These are phyloP conservation scores for Candida maris DNA, from an alignment of 805 yeast species.

Conservation along the genomic window DNA sequence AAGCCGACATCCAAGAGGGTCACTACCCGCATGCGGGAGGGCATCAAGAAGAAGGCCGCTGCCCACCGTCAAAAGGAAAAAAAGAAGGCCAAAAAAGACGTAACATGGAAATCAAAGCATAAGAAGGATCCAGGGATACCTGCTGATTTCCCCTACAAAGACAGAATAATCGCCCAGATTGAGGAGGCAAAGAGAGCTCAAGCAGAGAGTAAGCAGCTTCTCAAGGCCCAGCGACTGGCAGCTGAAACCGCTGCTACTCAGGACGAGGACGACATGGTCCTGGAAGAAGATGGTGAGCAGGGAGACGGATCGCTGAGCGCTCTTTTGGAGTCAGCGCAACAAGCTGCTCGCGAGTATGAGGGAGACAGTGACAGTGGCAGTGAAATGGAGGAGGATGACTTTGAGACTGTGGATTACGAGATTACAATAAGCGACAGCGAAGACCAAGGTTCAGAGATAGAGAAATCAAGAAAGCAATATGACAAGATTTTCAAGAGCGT, in stretches of 20 bases:
- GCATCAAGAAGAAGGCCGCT: slow-evolving; percentile 91
- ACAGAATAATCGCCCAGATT: slow-evolving; percentile 67
- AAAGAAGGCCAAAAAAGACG: slow-evolving; percentile 81
- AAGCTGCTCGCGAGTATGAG: slow-evolving; percentile 73
- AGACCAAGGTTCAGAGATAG: slow-evolving; percentile 47
- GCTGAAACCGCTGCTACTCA: slow-evolving; percentile 33
- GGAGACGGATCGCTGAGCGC: slow-evolving; percentile 65
- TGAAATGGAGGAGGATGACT: slow-evolving; percentile 37
- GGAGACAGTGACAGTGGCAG: slow-evolving; percentile 40
- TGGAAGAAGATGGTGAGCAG: slow-evolving; percentile 38
- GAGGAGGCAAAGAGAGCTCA: slow-evolving; percentile 58
- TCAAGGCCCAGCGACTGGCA: slow-evolving; percentile 48
- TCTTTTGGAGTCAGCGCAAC: slow-evolving; percentile 82
- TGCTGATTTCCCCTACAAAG: slow-evolving; percentile 90
- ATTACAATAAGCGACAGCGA: slow-evolving; percentile 40
- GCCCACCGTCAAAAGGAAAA: slow-evolving; percentile 86
- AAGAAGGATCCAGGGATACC: slow-evolving; percentile 95
- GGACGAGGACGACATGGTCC: slow-evolving; percentile 32
- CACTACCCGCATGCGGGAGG: slow-evolving; percentile 92
- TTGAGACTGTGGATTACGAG: slow-evolving; percentile 51
- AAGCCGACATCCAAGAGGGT: slow-evolving; percentile 80
- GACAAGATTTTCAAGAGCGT: slow-evolving; percentile 93
- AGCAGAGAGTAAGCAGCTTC: slow-evolving; percentile 49
- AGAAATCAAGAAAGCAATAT: slow-evolving; percentile 82
- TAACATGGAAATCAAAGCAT: slow-evolving; percentile 84